Evolutionary conservation across 164 flowering plant species (phyloP).

Genomic region (Amborella trichopoda): DNA sequence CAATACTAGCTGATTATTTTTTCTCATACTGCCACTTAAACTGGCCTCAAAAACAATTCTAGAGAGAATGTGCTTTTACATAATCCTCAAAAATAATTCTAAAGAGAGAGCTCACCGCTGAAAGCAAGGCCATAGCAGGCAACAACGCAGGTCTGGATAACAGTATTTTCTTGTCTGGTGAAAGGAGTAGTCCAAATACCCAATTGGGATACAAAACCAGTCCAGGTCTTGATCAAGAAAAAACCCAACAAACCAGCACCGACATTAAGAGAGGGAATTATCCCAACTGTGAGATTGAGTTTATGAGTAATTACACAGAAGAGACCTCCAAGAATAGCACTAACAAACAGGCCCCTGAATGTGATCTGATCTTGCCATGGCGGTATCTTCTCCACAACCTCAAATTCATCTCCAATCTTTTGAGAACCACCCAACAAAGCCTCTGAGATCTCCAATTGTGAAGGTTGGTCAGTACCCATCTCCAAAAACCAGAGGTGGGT

Average conservation of each 20-base stretch:
- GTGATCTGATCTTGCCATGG: slow-evolving; percentile 20
- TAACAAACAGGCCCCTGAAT: slow-evolving; percentile 15
- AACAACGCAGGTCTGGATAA: slow-evolving; percentile 21
- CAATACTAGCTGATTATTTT: too few species aligned
- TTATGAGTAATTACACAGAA: slow-evolving; percentile 19
- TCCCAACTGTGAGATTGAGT: slow-evolving; percentile 20
- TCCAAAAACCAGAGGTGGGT: too few species aligned
- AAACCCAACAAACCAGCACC: slow-evolving; percentile 23
- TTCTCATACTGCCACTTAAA: too few species aligned
- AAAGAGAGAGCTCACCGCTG: slow-evolving; percentile 10
- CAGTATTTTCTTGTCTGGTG: slow-evolving; percentile 20
- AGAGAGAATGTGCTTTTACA: too few species aligned
- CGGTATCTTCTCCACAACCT: slow-evolving; percentile 7
- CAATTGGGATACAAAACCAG: slow-evolving; percentile 14
- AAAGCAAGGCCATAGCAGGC: slow-evolving; percentile 23
- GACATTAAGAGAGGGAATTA: slow-evolving; percentile 21
- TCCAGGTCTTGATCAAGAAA: slow-evolving; percentile 21
- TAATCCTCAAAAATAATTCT: too few species aligned
- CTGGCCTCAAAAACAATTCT: too few species aligned
- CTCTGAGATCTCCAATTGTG: slow-evolving; percentile 35
- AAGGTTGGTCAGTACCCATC: slow-evolving; percentile 35
- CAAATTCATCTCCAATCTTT: slow-evolving; percentile 3
- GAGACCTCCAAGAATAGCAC: slow-evolving; percentile 11
- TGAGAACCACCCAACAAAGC: slow-evolving; percentile 25
- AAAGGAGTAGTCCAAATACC: slow-evolving; percentile 14